Conservation (phyloP, 305 asterid species). For the Fraxinus sp. region DNA sequence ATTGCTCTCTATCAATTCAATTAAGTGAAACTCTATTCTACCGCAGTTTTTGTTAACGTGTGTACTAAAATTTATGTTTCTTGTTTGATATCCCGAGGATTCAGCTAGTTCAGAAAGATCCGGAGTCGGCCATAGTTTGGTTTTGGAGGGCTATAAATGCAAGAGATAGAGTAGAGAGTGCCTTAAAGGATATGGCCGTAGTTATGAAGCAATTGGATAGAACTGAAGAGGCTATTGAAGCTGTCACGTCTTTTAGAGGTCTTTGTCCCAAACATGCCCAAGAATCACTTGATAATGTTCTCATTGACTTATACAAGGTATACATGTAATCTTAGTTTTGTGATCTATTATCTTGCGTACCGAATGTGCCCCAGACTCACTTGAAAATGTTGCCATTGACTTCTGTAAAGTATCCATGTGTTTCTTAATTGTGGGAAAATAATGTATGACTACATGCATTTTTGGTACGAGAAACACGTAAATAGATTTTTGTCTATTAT, state of each 20-base stretch:
- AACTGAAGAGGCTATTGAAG: slow-evolving; percentile 75
- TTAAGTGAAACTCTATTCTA: neutral
- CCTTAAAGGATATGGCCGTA: slow-evolving; percentile 77
- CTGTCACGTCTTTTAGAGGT: slow-evolving; percentile 57
- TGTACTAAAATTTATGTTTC: neutral
- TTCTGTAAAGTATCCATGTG: neutral
- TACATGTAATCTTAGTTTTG: neutral
- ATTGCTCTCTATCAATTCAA: neutral
- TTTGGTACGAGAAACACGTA: neutral
- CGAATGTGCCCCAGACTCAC: neutral
- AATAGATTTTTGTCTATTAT: neutral
- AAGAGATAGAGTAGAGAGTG: slow-evolving; percentile 76
- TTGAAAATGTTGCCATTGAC: neutral
- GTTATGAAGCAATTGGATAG: slow-evolving; percentile 74
- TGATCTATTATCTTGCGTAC: neutral
- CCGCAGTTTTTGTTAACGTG: neutral
- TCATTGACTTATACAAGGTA: slow-evolving; percentile 27
- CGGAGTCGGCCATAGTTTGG: slow-evolving; percentile 63
- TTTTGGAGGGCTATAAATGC: slow-evolving; percentile 80
- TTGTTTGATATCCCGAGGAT: neutral
- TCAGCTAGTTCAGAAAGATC: slow-evolving; percentile 73
- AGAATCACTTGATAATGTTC: neutral
- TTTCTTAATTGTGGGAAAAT: neutral
- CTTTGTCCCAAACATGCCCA: slow-evolving; percentile 63
- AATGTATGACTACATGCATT: neutral